Evolutionary conservation across 2,329 filamentous ascomycete genomes (phyloP).

Genomic region (Trichophyton verrucosum): DNA sequence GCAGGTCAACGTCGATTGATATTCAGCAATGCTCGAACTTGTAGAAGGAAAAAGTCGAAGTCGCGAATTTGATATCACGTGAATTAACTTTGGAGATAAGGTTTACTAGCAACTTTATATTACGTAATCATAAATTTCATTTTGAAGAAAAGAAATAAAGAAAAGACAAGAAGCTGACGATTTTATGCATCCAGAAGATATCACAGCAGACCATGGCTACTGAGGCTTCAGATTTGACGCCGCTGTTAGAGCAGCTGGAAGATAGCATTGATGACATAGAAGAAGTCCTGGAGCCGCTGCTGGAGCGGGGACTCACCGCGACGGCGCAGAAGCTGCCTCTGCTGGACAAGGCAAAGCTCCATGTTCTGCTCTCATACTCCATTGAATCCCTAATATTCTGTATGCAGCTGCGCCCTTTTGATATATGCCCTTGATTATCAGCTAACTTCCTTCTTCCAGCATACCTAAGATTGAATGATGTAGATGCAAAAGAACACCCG

Average conservation of each 20-base stretch:
- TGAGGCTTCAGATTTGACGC: conserved; percentile 48
- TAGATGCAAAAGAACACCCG: conserved; percentile 70
- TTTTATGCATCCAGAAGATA: not conserved
- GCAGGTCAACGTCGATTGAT: not conserved
- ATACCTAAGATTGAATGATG: conserved; percentile 64
- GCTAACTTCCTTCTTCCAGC: conserved; percentile 34
- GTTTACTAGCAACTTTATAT: not conserved
- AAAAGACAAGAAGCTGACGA: not conserved
- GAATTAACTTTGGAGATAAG: not conserved
- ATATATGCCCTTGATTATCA: not conserved
- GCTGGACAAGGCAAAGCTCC: conserved; percentile 90
- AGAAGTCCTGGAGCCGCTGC: conserved; percentile 58
- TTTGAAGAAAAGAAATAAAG: not conserved
- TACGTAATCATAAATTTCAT: not conserved
- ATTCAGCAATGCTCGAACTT: not conserved
- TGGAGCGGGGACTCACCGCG: conserved; percentile 51
- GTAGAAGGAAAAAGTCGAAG: not conserved
- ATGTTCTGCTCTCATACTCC: conserved; percentile 75
- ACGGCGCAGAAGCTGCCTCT: conserved; percentile 69
- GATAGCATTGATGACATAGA: conserved; percentile 69
- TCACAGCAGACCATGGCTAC: conserved; percentile 23
- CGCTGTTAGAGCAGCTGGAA: conserved; percentile 61
- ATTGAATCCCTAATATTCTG: conserved; percentile 85
- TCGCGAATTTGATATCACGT: not conserved
- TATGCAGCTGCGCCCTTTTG: conserved; percentile 32